Evolutionary conservation across 2,329 filamentous ascomycete genomes (phyloP).

Genomic region (Hypoxylon sp.): DNA sequence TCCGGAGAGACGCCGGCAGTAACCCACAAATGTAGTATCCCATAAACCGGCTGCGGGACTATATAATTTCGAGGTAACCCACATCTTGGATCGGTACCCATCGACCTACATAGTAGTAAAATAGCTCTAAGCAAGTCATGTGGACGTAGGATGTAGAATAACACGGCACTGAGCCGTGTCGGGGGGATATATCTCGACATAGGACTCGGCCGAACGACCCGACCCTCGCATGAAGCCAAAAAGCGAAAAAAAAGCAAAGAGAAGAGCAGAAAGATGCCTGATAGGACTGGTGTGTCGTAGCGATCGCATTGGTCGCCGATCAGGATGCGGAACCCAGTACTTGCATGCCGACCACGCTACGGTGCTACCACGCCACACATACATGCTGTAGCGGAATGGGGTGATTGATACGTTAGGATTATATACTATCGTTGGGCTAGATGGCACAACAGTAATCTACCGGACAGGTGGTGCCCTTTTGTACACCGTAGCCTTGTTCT

Average conservation of each 20-base stretch:
- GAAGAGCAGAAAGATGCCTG: constrained; percentile 4
- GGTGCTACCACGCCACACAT: constrained; percentile 35
- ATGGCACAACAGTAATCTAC: constrained; percentile 32
- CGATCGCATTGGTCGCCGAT: constrained; percentile 38
- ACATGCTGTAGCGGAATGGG: constrained; percentile 29
- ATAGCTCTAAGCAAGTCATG: constrained; percentile 4
- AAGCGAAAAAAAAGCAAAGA: background rate
- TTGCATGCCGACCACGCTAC: constrained; percentile 43
- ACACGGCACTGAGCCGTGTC: constrained; percentile 7
- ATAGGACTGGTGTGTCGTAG: constrained; percentile 9
- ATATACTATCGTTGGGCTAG: constrained; percentile 24
- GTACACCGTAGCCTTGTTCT: constrained; percentile 1
- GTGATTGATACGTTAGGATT: constrained; percentile 33
- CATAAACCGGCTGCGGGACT: constrained; percentile 17
- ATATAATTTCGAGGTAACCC: constrained; percentile 26
- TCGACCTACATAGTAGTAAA: background rate
- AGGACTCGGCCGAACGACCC: constrained; percentile 20
- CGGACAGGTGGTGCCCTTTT: background rate
- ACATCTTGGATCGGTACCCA: constrained; percentile 17
- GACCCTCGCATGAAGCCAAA: constrained; percentile 9
- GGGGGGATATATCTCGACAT: constrained; percentile 1
- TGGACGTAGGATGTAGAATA: constrained; percentile 8
- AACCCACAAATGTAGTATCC: constrained; percentile 28
- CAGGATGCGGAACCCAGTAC: constrained; percentile 43
- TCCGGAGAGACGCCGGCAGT: constrained; percentile 39